A percentile compares a stretch with the other conserved stretches of the same genome.
phyloP scores from a whole-genome alignment of 352 stramenopile species.

The Phytopythium cucurbitacearum region DNA sequence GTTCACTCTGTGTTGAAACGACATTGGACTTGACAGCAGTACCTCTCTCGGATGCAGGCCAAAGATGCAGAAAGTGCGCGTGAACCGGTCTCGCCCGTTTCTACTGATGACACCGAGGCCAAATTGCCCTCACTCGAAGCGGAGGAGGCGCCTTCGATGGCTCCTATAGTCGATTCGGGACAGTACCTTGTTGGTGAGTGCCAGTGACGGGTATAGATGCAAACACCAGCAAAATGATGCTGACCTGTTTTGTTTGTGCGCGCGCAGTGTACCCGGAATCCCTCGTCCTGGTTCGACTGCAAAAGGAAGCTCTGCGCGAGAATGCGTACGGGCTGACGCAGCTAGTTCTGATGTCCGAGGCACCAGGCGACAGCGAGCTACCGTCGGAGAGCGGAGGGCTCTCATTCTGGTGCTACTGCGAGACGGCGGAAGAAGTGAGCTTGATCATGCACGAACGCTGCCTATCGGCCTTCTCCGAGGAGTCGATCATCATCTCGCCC shows the following conservation, averaged over 20 bases:
- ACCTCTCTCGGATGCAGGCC: slow-evolving; percentile 14
- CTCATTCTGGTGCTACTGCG: slow-evolving; percentile 84
- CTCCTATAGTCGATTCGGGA: slow-evolving; percentile 46
- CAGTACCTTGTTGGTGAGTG: slow-evolving; percentile 70
- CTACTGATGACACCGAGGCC: slow-evolving; percentile 15
- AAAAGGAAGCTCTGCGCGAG: slow-evolving; percentile 66
- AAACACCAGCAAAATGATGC: not conserved
- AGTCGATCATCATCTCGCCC: slow-evolving; percentile 76
- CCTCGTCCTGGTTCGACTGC: slow-evolving; percentile 69
- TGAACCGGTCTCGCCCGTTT: slow-evolving; percentile 15
- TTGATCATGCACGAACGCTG: slow-evolving; percentile 74
- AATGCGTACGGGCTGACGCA: slow-evolving; percentile 81
- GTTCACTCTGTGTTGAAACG: not conserved
- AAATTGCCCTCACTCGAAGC: slow-evolving; percentile 6
- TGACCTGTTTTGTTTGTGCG: slow-evolving; percentile 1
- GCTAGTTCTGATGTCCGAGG: slow-evolving; percentile 56
- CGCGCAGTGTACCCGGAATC: slow-evolving; percentile 69
- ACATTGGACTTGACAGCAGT: not conserved
- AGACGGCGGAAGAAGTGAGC: slow-evolving; percentile 81
- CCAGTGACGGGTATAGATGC: not conserved
- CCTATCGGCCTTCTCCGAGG: slow-evolving; percentile 58
- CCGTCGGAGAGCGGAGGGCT: slow-evolving; percentile 15
- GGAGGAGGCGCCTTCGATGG: slow-evolving; percentile 1
- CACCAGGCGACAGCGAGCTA: slow-evolving; percentile 10
- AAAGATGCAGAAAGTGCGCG: slow-evolving; percentile 50